Evolutionary conservation across 108 stramenopile genomes (phyloP).

Genomic region (Conticribra guillardii): DNA sequence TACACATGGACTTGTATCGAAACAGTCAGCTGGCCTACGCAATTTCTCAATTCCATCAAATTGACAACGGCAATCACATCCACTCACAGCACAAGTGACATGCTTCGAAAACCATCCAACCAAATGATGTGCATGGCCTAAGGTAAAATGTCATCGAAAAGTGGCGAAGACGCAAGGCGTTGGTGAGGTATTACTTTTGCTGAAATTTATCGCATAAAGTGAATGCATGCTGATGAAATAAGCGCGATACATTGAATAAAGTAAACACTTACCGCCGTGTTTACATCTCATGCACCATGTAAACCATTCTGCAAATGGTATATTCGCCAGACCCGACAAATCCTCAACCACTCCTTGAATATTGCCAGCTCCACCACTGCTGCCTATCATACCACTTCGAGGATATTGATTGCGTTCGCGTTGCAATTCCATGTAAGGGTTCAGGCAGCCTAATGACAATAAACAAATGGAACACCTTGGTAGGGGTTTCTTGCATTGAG

Average conservation of each 20-base stretch:
- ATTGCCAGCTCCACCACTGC: constrained; percentile 21
- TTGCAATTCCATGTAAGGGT: constrained; percentile 89
- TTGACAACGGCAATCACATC: constrained; percentile 87
- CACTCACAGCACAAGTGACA: constrained; percentile 81
- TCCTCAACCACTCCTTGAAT: constrained; percentile 45
- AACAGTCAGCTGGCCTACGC: constrained; percentile 22
- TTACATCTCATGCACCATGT: constrained; percentile 93
- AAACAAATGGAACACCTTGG: constrained; percentile 89
- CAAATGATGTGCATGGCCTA: constrained; percentile 85
- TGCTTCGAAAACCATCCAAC: constrained; percentile 90
- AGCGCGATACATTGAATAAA: not conserved
- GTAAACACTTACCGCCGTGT: constrained; percentile 47
- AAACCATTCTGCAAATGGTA: constrained; percentile 89
- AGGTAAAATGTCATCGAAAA: constrained; percentile 7
- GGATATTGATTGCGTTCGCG: constrained; percentile 54
- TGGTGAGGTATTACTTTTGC: too few relatives aligned
- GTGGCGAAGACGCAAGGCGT: not conserved
- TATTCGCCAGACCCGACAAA: constrained; percentile 60
- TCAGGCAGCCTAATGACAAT: constrained; percentile 77
- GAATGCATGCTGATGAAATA: too few relatives aligned
- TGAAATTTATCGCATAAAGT: too few relatives aligned
- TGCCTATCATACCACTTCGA: constrained; percentile 23
- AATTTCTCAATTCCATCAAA: constrained; percentile 81
- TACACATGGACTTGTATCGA: too few relatives aligned
- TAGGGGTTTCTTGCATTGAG: constrained; percentile 87